Conservation (phyloP, 2,329 filamentous ascomycete species). For the Sphaerostilbella broomeana region DNA sequence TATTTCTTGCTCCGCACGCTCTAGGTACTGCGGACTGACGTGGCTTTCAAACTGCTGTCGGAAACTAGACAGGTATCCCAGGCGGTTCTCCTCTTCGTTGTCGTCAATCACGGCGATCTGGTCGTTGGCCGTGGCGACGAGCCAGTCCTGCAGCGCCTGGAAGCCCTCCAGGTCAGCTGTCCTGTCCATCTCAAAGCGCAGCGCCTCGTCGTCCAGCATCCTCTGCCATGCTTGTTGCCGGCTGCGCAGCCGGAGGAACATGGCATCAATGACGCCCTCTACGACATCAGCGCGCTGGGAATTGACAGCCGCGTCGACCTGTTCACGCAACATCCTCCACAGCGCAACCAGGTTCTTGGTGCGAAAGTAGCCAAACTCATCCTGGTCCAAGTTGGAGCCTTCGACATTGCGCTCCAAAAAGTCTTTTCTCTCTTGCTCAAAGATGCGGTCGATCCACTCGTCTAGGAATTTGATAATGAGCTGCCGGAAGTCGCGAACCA, state of each 20-base stretch:
- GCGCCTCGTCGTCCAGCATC: constrained; percentile 79
- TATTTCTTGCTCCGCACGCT: constrained; percentile 66
- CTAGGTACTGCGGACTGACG: constrained; percentile 73
- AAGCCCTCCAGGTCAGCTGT: constrained; percentile 56
- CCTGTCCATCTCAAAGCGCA: constrained; percentile 58
- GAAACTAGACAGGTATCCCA: constrained; percentile 83
- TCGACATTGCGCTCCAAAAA: constrained; percentile 73
- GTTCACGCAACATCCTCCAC: constrained; percentile 96
- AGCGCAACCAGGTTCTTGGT: constrained; percentile 89
- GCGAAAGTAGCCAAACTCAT: constrained; percentile 84
- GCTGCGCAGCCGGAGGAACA: constrained; percentile 78
- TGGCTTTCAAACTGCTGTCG: constrained; percentile 73
- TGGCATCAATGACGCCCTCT: constrained; percentile 91
- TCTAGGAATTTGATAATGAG: constrained; percentile 94
- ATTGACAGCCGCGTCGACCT: constrained; percentile 76
- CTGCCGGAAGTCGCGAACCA: constrained; percentile 88
- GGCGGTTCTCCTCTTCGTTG: constrained; percentile 64
- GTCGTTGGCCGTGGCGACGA: constrained; percentile 94
- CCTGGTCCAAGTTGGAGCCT: constrained; percentile 69
- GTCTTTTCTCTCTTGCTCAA: constrained; percentile 70
- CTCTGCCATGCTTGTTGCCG: constrained; percentile 82
- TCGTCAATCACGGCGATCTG: constrained; percentile 98
- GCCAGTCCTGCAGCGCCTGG: constrained; percentile 87
- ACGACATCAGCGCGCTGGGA: constrained; percentile 84
- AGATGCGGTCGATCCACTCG: constrained; percentile 96